Conservation (phyloP, 1,139 yeast genomes). For the Candida sojae region DNA sequence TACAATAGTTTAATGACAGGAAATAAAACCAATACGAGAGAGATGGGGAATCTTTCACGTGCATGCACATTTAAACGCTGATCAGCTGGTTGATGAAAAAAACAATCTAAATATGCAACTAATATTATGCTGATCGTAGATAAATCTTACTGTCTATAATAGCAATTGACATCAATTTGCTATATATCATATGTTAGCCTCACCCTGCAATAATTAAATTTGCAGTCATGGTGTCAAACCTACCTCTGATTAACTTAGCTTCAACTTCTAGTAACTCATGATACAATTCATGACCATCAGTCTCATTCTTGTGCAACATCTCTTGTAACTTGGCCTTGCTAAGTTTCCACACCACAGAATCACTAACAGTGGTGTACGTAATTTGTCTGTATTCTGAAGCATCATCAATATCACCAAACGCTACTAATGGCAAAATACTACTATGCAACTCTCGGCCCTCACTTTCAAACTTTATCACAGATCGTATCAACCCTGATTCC, state of each 20-base stretch:
- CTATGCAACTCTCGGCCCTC: constrained; percentile 66
- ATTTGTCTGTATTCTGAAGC: constrained; percentile 40
- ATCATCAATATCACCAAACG: constrained; percentile 71
- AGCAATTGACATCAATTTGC: no score
- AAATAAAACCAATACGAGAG: no score
- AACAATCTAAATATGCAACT: no score
- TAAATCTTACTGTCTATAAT: no score
- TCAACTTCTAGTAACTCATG: constrained; percentile 70
- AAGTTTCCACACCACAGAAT: constrained; percentile 74
- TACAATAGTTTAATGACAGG: no score
- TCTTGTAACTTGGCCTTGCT: constrained; percentile 46
- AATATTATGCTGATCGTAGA: no score
- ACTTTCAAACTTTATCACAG: constrained; percentile 54
- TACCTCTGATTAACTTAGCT: constrained; percentile 64
- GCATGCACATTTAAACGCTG: no score
- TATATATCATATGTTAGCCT: no score
- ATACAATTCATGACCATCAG: constrained; percentile 55
- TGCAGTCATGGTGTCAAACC: constrained; percentile 73
- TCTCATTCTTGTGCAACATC: constrained; percentile 33
- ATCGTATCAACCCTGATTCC: constrained; percentile 77
- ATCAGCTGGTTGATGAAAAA: no score
- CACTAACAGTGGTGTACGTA: constrained; percentile 50
- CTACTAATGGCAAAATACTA: constrained; percentile 83
- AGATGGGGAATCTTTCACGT: no score
- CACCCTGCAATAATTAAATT: constrained; percentile 60